Evolutionary conservation across 2,329 filamentous ascomycete genomes (phyloP), one percentile per base, ranked within the genome.

Genomic region (Curvularia verruculosa): DNA sequence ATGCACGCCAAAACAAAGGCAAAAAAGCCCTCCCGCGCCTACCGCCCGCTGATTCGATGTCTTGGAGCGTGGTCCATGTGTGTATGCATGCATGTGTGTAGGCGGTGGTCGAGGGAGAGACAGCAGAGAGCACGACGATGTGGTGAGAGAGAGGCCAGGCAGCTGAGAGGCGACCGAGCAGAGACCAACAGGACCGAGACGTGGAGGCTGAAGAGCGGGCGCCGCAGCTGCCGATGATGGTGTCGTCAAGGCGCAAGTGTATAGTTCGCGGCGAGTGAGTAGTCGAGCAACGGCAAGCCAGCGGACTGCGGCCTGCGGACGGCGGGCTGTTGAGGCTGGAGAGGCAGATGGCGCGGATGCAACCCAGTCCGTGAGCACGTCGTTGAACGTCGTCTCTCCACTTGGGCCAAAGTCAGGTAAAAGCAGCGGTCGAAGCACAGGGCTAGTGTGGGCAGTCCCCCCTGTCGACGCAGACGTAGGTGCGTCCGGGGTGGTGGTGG

Each of bases 351-450:
- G 61, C 59, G 56, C 60, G 58, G 55, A 61, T 61, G 49, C 47
- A 62, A 56, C 52, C 56, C 53, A 53, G 58, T 24, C 58, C 63
- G 61, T 54, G 51, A 56, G 51, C 56, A 52, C 55, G 39, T 59
- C 45, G 51, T 34, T 53, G 44, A 46, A 56, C 52, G 49, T 49
- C 28, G 40, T 46, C 62, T 63, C 69, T 43, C 40, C 40, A 43
- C 40, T 13, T 21, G 24, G 5, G 24, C 21, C 37, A 13, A 10
- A 19, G 19, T 24, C n/a, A 54, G 49, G 34, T 58, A 61, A 73
- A 72, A 72, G 71, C 70, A 72, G 70, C 71, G 63, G 64, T 57
- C 60, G 65, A 47, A 49, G 52, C 54, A 47, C 45, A 46, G 52
- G 52, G 55, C 65, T 69, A 69, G 68, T 61, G 64, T 55, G 60